These are phyloP conservation scores for Fusarium nematophilum DNA, from an alignment of 2,329 filamentous ascomycete genomes.

Conservation along the genomic window DNA sequence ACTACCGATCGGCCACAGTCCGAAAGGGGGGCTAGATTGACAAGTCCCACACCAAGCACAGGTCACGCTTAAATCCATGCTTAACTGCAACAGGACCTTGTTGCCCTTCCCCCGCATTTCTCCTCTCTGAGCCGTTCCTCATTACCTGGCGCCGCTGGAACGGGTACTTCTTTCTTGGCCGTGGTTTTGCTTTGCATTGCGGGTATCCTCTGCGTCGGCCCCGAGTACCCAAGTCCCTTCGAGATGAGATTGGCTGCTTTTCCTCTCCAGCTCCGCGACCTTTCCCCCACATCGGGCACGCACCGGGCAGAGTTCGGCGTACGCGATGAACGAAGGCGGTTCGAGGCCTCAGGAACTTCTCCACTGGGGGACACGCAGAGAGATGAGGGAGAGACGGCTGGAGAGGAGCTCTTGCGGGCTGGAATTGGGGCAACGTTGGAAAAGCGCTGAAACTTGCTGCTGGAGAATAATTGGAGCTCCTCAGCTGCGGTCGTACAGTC, in stretches of 20 bases:
- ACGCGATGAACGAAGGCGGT: conserved; percentile 24
- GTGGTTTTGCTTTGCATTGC: conserved; percentile 6
- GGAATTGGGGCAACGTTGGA: too few relatives aligned
- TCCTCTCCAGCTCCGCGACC: too few relatives aligned
- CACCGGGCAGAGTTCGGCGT: conserved; percentile 19
- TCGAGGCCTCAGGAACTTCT: conserved; percentile 6
- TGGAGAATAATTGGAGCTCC: too few relatives aligned
- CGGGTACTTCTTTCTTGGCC: conserved; percentile 1
- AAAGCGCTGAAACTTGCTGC: too few relatives aligned
- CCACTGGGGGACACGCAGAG: conserved; percentile 1
- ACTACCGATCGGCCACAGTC: conserved; percentile 22
- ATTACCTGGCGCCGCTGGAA: neutral
- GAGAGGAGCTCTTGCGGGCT: too few relatives aligned
- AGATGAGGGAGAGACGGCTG: neutral
- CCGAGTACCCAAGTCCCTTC: neutral
- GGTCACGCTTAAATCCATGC: conserved; percentile 36
- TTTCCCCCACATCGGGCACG: conserved; percentile 31
- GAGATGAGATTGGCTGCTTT: neutral
- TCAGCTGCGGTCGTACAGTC: too few relatives aligned
- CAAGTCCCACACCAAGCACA: neutral
- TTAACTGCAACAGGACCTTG: conserved; percentile 4
- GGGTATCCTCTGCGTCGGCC: conserved; percentile 11
- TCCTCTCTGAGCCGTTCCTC: too few relatives aligned
- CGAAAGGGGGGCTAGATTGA: conserved; percentile 2
- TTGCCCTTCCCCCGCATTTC: conserved; percentile 30